Percentiles rank a stretch among this genome's conserved stretches.
Evolutionary conservation across 2,329 filamentous ascomycete genomes (phyloP).

Genomic region (Neofusicoccum cordaticola): DNA sequence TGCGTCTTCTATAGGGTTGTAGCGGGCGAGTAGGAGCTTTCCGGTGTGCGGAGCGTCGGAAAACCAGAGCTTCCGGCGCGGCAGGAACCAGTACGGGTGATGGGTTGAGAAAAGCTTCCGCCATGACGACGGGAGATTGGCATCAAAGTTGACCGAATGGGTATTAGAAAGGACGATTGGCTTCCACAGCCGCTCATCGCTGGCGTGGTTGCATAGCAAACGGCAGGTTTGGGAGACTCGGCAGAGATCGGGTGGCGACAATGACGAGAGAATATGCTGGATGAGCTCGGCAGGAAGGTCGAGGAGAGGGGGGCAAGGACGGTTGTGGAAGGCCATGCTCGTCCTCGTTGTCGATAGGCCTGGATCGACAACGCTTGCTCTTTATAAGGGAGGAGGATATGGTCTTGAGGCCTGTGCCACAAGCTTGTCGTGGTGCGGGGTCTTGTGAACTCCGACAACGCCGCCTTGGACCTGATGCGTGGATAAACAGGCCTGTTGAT

Average conservation of each 20-base stretch:
- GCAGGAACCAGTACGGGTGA: constrained; percentile 80
- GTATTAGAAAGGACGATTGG: constrained; percentile 66
- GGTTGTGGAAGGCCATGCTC: not conserved
- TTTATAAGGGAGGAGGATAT: constrained; percentile 6
- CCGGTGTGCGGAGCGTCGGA: constrained; percentile 70
- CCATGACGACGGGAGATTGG: constrained; percentile 62
- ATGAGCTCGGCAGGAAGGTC: constrained; percentile 72
- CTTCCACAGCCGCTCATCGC: constrained; percentile 70
- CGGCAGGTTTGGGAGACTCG: constrained; percentile 61
- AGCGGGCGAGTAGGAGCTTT: constrained; percentile 72
- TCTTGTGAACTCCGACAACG: not conserved
- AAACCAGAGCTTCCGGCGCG: constrained; percentile 81
- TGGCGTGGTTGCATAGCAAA: constrained; percentile 56
- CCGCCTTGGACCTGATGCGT: not conserved
- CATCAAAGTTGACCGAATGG: constrained; percentile 43
- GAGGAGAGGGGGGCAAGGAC: constrained; percentile 40
- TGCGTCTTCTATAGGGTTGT: constrained; percentile 67
- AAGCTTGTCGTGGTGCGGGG: constrained; percentile 1
- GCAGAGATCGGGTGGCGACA: constrained; percentile 64
- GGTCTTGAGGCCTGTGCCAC: constrained; percentile 4
- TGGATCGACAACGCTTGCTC: constrained; percentile 9
- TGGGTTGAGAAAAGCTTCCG: constrained; percentile 70
- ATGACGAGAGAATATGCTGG: constrained; percentile 65
- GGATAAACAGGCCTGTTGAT: not conserved
- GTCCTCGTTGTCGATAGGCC: not conserved